Conservation (phyloP, 2,329 filamentous ascomycete genomes). For the Trichoderma sp. region DNA sequence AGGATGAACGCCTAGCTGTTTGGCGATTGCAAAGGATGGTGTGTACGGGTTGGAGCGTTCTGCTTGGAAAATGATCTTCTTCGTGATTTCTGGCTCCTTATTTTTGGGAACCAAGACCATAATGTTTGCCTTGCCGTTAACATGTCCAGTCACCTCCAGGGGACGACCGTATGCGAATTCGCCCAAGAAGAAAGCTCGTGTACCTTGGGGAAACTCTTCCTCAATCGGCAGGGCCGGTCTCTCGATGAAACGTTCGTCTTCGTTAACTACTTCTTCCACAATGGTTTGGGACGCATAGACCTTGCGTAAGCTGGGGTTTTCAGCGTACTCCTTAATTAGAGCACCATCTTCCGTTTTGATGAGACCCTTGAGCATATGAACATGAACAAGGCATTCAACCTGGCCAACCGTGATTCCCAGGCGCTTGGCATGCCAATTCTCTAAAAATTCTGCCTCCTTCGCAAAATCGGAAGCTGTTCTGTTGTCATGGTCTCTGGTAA, state of each 20-base stretch:
- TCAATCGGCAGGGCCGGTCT: conserved; percentile 83
- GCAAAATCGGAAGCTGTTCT: conserved; percentile 81
- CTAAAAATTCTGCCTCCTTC: conserved; percentile 81
- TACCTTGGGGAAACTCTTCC: conserved; percentile 84
- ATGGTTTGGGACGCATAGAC: conserved; percentile 91
- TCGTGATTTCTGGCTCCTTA: conserved; percentile 81
- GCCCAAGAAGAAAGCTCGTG: conserved; percentile 89
- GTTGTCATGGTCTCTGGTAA: conserved; percentile 71
- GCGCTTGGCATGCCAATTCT: conserved; percentile 86
- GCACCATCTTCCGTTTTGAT: conserved; percentile 89
- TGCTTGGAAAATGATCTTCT: conserved; percentile 69
- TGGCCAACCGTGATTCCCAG: conserved; percentile 84
- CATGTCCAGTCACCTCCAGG: conserved; percentile 77
- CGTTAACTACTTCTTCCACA: conserved; percentile 86
- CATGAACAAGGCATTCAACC: conserved; percentile 87
- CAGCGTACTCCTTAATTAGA: conserved; percentile 88
- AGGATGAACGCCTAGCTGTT: conserved; percentile 78
- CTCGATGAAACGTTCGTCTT: conserved; percentile 92
- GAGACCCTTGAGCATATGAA: conserved; percentile 91
- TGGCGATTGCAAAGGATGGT: conserved; percentile 87
- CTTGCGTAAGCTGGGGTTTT: conserved; percentile 81
- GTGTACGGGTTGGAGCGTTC: conserved; percentile 75
- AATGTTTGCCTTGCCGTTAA: conserved; percentile 74
- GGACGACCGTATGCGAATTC: conserved; percentile 92
- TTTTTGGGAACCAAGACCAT: conserved; percentile 72